phyloP scores from a whole-genome alignment of 1,284 basidiomycete genomes.

The Meripilus lineatus region DNA sequence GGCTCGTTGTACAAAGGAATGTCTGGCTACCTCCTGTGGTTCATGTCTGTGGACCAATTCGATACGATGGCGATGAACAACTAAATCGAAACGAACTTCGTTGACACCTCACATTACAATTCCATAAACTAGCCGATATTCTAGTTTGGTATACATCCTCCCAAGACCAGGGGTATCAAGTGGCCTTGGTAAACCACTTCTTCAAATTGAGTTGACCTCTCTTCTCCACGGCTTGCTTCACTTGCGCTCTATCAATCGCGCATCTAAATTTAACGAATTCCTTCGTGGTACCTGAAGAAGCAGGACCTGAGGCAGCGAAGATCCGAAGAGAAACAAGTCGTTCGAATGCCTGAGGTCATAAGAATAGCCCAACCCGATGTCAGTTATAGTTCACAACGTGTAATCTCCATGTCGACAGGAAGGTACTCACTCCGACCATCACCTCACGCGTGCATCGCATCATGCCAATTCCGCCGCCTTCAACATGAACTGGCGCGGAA shows the following conservation, averaged over 20 bases:
- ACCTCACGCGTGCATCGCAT: conserved; percentile 56
- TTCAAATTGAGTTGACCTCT: conserved; percentile 65
- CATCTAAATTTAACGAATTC: conserved; percentile 69
- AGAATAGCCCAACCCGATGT: neutral
- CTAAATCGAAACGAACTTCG: no score
- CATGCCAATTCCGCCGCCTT: conserved; percentile 74
- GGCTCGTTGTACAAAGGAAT: no score
- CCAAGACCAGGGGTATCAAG: no score
- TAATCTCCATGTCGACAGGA: no score
- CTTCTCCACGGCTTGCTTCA: conserved; percentile 62
- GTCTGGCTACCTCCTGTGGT: neutral
- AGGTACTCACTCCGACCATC: conserved; percentile 48
- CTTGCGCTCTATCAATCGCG: conserved; percentile 46
- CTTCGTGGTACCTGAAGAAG: conserved; percentile 42
- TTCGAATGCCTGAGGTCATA: conserved; percentile 59
- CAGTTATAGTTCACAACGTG: neutral
- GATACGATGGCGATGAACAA: no score
- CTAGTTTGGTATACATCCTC: neutral
- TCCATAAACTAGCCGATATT: no score
- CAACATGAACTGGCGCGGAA: conserved; percentile 68
- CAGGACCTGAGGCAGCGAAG: conserved; percentile 44
- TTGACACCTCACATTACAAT: no score
- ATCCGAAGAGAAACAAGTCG: conserved; percentile 46
- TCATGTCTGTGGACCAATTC: neutral
- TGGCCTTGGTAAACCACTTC: conserved; percentile 71